Percentiles rank a stretch among this genome's conserved stretches.
Conservation (phyloP, 2,329 filamentous ascomycete genomes). For the Lasiodiplodia theobromae region DNA sequence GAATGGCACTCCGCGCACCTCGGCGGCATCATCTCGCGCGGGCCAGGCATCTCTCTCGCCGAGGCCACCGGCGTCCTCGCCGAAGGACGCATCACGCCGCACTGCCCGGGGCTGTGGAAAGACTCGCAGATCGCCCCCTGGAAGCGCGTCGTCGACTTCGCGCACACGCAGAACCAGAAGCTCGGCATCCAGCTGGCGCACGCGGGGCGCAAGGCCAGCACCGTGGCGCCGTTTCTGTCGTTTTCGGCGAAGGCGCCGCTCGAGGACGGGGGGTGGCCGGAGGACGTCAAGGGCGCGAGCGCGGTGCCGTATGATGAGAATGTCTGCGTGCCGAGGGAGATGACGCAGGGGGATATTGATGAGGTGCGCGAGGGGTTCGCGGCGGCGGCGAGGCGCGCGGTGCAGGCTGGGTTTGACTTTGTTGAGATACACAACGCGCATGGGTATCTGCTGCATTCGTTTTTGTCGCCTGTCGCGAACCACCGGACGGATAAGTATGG, state of each 20-base stretch:
- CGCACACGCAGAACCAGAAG: conserved; percentile 78
- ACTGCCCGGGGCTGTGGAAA: conserved; percentile 82
- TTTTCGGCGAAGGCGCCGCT: conserved; percentile 62
- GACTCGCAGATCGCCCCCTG: conserved; percentile 81
- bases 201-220: conserved; percentile 71
- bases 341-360: conserved; percentile 74
- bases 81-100: conserved; percentile 82
- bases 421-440: conserved; percentile 85
- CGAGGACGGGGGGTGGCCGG: conserved; percentile 57
- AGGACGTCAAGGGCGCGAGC: conserved; percentile 64
- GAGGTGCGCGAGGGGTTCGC: conserved; percentile 69
- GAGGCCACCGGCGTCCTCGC: conserved; percentile 80
- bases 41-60: conserved; percentile 75
- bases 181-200: conserved; percentile 84
- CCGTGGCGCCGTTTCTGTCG: conserved; percentile 69
- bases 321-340: conserved; percentile 68
- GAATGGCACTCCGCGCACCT: conserved; percentile 85
- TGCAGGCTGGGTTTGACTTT: conserved; percentile 72
- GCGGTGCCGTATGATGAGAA: conserved; percentile 68
- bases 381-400: conserved; percentile 62
- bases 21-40: conserved; percentile 78
- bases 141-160: conserved; percentile 75
- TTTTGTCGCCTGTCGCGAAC: conserved; percentile 74
- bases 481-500: conserved; percentile 72
- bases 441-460: conserved; percentile 76